Evolutionary conservation across 1,284 basidiomycete genomes (phyloP), one percentile per base, ranked within the genome.

Genomic region (Spongiforma sp.): DNA sequence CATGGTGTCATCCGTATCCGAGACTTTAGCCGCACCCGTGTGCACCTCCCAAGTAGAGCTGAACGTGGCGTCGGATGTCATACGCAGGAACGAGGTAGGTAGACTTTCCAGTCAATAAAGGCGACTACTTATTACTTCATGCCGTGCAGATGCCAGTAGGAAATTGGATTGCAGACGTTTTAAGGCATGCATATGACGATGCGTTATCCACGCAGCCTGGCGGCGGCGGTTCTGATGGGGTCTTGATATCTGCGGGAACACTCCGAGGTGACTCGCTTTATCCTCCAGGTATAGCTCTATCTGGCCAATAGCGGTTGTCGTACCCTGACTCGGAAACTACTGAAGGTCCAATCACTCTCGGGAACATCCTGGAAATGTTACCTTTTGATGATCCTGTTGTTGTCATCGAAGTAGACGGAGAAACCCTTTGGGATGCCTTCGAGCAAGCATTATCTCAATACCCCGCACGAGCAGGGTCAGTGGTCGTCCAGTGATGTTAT

Each of bases 91-190:
- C 59, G 91, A 93, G 83, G 90, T 90, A 67, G 32, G 76, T 62
- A 7, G 33, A 50, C 54, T 55, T 12, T 5, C 19, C 8, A 30
- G 19, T 12, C 9, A 11, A 34, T 5, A 6, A 11, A 8, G 14
- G 36, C 24, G 30, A 21, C 21, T 36, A 37, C 46, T 21, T 32
- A 43, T n/a, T n/a, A 15, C 59, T n/a, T 53, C 21, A 17, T 57
- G 33, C 9, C 33, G 34, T 34, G 24, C 78, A 97, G 88, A 90
- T 90, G 21, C 90, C 91, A 0, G 82, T 91, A 12, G 91, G 89
- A n/a, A 93, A 97, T 74, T 95, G 94, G 90, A 89, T 96, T 62
- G 91, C 94, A 1, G 95, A 98, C 75, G 89, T 96, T 34, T 77
- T 95, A 34, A 82, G 93, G 65, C 92, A 95, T 74, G 87, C 93